These are phyloP conservation scores for Cladosporium sp. DNA, from an alignment of 2,329 filamentous ascomycete species.

Conservation along the genomic window DNA sequence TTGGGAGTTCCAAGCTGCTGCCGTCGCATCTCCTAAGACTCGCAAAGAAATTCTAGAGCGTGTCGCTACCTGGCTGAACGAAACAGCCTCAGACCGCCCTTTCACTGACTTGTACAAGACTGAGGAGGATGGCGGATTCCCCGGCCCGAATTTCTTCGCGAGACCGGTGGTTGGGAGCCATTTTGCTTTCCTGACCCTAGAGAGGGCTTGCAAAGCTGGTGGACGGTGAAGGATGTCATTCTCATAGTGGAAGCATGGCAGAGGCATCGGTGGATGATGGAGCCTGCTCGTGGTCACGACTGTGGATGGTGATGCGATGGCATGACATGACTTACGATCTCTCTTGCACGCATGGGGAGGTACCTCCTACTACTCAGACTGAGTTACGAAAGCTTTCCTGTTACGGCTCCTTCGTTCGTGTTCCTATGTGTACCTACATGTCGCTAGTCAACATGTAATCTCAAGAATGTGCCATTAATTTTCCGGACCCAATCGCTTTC, in stretches of 20 bases:
- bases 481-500: too few relatives aligned
- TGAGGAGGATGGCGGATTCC: constrained; percentile 69
- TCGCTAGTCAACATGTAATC: too few relatives aligned
- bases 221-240: neutral
- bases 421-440: too few relatives aligned
- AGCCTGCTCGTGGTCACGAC: neutral
- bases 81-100: constrained; percentile 69
- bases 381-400: too few relatives aligned
- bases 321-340: too few relatives aligned
- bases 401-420: too few relatives aligned
- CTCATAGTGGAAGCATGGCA: too few relatives aligned
- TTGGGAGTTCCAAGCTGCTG: constrained; percentile 86
- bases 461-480: too few relatives aligned
- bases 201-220: constrained; percentile 58
- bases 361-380: too few relatives aligned
- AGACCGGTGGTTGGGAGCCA: constrained; percentile 79
- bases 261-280: neutral
- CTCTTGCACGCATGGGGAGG: too few relatives aligned
- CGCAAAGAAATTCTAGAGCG: constrained; percentile 67
- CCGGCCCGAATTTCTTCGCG: constrained; percentile 71
- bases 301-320: too few relatives aligned
- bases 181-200: constrained; percentile 78
- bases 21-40: constrained; percentile 64
- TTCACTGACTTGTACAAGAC: constrained; percentile 81
- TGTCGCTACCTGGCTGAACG: constrained; percentile 77